A percentile compares a stretch with the other conserved stretches of the same genome.
These are phyloP conservation scores for Saccharomyces hybrid DNA, from an alignment of 1,139 yeast species.

Conservation along the genomic window DNA sequence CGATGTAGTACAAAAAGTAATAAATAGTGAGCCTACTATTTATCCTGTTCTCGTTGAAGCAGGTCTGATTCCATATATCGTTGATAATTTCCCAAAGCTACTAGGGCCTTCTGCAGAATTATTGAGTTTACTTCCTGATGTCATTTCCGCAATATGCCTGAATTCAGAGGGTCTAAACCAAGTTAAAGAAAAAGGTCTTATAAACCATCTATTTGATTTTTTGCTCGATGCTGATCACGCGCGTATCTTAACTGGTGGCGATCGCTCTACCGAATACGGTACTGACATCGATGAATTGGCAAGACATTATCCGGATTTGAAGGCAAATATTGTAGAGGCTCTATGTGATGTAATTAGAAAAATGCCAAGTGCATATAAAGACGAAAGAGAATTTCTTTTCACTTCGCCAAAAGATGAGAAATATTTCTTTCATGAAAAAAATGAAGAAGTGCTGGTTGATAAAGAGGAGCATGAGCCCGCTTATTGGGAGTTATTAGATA, in stretches of 20 bases:
- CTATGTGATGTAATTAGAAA: constrained; percentile 41
- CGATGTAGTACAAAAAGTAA: constrained; percentile 61
- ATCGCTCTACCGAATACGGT: constrained; percentile 51
- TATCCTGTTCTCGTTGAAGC: constrained; percentile 76
- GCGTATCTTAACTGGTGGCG: constrained; percentile 41
- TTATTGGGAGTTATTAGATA: constrained; percentile 43
- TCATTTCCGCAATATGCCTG: constrained; percentile 76
- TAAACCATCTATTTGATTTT: constrained; percentile 44
- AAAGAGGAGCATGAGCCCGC: constrained; percentile 37
- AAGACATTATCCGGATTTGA: constrained; percentile 71
- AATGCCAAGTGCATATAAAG: constrained; percentile 38
- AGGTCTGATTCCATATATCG: constrained; percentile 56
- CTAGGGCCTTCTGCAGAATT: constrained; percentile 53
- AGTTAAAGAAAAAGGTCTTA: constrained; percentile 42
- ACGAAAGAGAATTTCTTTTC: constrained; percentile 39
- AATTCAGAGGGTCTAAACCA: constrained; percentile 63
- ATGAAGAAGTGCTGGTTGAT: constrained; percentile 36
- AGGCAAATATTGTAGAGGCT: constrained; percentile 49
- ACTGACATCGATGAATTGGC: constrained; percentile 71
- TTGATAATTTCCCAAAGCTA: constrained; percentile 46
- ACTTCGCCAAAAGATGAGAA: constrained; percentile 35
- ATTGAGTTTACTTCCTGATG: constrained; percentile 59
- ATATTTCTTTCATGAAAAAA: constrained; percentile 36
- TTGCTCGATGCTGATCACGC: constrained; percentile 46
- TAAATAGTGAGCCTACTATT: constrained; percentile 90